Evolutionary conservation across 768 basidiomycete species (phyloP).

Genomic region (Tylopilus plumbeoviolaceoides): DNA sequence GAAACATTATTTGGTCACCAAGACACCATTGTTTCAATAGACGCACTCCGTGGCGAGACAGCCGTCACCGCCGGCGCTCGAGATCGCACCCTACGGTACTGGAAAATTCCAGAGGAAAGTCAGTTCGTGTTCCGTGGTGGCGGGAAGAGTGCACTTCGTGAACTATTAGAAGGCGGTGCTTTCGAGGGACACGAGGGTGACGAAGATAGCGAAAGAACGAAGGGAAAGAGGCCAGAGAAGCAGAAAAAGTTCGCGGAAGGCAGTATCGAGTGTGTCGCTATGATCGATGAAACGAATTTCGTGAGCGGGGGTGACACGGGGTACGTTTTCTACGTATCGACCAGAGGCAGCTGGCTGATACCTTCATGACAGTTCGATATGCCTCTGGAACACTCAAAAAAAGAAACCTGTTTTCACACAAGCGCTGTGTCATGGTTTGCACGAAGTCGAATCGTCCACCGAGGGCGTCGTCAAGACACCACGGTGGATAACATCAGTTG

Average conservation of each 20-base stretch:
- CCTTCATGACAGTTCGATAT: conserved; percentile 57
- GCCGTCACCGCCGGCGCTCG: conserved; percentile 85
- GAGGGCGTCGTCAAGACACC: conserved; percentile 75
- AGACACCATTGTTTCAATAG: conserved; percentile 74
- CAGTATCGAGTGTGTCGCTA: conserved; percentile 85
- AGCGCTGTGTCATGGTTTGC: conserved; percentile 82
- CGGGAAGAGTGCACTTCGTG: conserved; percentile 74
- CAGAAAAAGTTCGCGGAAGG: conserved; percentile 71
- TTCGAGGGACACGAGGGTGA: conserved; percentile 54
- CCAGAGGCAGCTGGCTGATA: background rate
- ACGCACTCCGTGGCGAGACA: conserved; percentile 77
- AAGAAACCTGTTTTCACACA: conserved; percentile 91
- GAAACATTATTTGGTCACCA: conserved; percentile 98
- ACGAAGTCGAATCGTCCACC: conserved; percentile 63
- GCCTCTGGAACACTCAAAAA: conserved; percentile 82
- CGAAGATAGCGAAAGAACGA: conserved; percentile 36
- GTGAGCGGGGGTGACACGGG: conserved; percentile 95
- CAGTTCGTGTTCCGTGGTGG: conserved; percentile 97
- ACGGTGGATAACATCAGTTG: conserved; percentile 88
- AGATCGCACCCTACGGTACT: conserved; percentile 89
- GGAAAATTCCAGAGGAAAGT: conserved; percentile 94
- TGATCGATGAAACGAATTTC: conserved; percentile 94
- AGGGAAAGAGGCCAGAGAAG: conserved; percentile 24
- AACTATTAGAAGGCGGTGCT: conserved; percentile 76
- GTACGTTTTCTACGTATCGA: conserved; percentile 40